These are phyloP conservation scores for Bromus sterilis DNA, from an alignment of 176 grass and related monocot genomes.

Conservation along the genomic window DNA sequence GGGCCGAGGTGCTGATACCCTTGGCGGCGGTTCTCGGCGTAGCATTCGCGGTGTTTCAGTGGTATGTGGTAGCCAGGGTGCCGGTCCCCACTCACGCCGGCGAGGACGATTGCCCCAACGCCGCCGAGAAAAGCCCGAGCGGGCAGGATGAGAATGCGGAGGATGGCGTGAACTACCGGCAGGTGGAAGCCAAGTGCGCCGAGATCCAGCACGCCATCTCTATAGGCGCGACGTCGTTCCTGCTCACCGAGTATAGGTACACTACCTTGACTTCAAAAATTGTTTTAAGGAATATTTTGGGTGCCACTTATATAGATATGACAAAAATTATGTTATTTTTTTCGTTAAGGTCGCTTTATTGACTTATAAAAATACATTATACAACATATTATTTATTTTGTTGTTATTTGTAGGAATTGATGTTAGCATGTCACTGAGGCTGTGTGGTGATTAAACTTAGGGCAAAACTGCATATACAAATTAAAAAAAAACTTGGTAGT, in stretches of 20 bases:
- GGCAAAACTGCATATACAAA: too few species aligned
- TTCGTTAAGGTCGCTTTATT: too few species aligned
- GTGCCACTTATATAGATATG: not conserved
- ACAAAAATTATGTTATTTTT: too few species aligned
- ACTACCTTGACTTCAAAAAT: not conserved
- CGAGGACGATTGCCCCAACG: not conserved
- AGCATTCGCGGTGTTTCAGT: slow-evolving; percentile 37
- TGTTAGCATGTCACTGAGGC: too few species aligned
- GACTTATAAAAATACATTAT: too few species aligned
- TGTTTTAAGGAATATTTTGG: not conserved
- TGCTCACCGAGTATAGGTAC: not conserved
- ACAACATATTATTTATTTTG: too few species aligned
- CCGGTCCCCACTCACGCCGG: not conserved
- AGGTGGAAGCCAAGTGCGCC: slow-evolving; percentile 29
- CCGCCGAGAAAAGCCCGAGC: not conserved
- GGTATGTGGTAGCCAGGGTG: slow-evolving; percentile 36
- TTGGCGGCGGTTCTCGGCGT: slow-evolving; percentile 31
- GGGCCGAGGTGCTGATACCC: slow-evolving; percentile 18
- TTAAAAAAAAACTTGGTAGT: too few species aligned
- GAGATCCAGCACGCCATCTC: slow-evolving; percentile 60
- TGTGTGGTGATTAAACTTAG: too few species aligned
- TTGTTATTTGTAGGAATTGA: too few species aligned
- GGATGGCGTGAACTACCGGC: not conserved
- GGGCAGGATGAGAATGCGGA: slow-evolving; percentile 12
- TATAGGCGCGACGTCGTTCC: not conserved